Base-by-base conservation (phyloP, 2,329 filamentous ascomycete genomes). In the Alternaria gaisen region DNA sequence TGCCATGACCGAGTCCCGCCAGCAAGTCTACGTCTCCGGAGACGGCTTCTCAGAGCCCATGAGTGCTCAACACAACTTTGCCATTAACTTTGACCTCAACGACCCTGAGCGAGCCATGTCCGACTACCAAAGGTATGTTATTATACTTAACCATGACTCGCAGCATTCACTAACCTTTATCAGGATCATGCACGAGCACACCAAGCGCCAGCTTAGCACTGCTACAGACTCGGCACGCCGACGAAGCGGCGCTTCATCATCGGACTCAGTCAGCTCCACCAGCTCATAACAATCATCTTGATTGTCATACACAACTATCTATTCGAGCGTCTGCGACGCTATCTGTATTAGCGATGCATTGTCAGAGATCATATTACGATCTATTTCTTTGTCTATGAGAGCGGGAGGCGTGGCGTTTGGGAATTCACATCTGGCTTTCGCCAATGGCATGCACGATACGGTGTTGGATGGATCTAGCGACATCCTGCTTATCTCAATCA, bases 171-270 rank as follows among this genome's bases (percentile, higher is more conserved):
- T 73, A 67, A 75, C 50, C 28, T 0, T 7, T 3, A 5, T 3
- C 48, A 83, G 82, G 51, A 76, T 83, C 53, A 83, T 84, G 81
- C 82, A 83, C 61, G 78, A 83, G 64, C 82, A 84, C 74, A 84
- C 82, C 64, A 82, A 81, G 72, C 78, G 78, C 52, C 82, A 84
- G 67, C 80, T 83, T 46, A 79, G 77, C 52, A 80, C 76, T 46
- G 82, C 82, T 1, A 80, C 81, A 47, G 76, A 77, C 60, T 83
- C 81, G 9, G 81, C 80, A 4, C 77, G 80, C 32, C 74, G 82
- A 71, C 77, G 81, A 59, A 70, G 64, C 26, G 68, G 60, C 41
- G 32, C 54, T 41, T 66, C 63, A 28, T 56, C 47, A 20, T 61
- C 61, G 26, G 58, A 59, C 5, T 72, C 70, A 14, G 64, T 72